A percentile compares a stretch with the other conserved stretches of the same genome.
Evolutionary conservation across 148 eudicot genomes (phyloP).

Genomic region (Mesembryanthemum crystallinum): DNA sequence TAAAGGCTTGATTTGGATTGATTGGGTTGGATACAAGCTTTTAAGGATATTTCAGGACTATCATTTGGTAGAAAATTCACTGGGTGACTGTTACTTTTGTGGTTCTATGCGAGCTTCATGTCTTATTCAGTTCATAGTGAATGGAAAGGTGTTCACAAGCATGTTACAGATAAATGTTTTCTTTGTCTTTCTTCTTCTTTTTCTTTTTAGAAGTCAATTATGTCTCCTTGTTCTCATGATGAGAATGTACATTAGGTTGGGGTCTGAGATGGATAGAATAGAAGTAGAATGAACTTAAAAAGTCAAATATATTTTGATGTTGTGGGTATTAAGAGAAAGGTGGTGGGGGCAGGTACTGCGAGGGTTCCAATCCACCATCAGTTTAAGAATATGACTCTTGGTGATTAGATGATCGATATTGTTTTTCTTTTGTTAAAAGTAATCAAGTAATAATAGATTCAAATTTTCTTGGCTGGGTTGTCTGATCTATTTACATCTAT

Average conservation of each 20-base stretch:
- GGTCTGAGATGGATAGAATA: neutral
- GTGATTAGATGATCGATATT: neutral
- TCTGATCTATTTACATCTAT: constrained; percentile 13
- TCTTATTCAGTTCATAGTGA: neutral
- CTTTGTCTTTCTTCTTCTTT: neutral
- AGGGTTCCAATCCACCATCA: neutral
- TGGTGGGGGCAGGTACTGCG: neutral
- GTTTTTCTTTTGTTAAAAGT: neutral
- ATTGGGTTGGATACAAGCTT: neutral
- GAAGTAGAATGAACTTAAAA: neutral
- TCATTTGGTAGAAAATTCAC: neutral
- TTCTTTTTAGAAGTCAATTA: neutral
- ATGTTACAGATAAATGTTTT: neutral
- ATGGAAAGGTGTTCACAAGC: neutral
- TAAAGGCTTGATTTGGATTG: neutral
- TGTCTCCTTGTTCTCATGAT: neutral
- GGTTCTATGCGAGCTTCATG: neutral
- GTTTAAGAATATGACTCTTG: neutral
- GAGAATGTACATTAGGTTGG: neutral
- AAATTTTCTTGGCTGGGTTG: neutral
- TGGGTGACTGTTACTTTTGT: neutral
- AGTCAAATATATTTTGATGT: neutral
- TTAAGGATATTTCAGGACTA: neutral
- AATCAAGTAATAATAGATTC: neutral
- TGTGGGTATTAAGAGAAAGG: neutral